Evolutionary conservation across 495 filamentous ascomycete genomes (phyloP).

Genomic region (Talaromyces liani): DNA sequence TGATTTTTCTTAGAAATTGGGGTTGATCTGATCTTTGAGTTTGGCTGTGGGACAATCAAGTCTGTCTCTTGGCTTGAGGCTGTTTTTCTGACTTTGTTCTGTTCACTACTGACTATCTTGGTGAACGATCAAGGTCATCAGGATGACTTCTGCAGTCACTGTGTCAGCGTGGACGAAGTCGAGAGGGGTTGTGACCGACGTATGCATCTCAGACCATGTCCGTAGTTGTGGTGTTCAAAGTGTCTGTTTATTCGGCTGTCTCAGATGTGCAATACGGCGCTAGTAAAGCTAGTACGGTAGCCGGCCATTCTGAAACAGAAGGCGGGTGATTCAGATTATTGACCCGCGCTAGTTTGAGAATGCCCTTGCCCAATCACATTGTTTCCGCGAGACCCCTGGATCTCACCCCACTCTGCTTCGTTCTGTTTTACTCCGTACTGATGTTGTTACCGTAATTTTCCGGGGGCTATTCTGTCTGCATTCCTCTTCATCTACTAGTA

Average conservation of each 20-base stretch:
- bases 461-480: not conserved
- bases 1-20: not conserved
- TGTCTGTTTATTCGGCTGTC: not conserved
- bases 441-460: not conserved
- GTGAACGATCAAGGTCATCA: not conserved
- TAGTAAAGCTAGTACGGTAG: not conserved
- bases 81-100: not conserved
- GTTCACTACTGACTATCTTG: not conserved
- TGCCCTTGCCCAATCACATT: slow-evolving; percentile 11
- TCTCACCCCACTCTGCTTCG: not conserved
- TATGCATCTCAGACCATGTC: not conserved
- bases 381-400: not conserved
- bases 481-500: not conserved
- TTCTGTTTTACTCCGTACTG: not conserved
- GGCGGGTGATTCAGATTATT: slow-evolving; percentile 27
- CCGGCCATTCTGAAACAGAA: slow-evolving; percentile 21
- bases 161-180: not conserved
- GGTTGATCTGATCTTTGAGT: not conserved
- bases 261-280: not conserved
- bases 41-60: not conserved
- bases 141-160: not conserved
- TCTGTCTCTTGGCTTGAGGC: not conserved
- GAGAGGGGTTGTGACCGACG: not conserved
- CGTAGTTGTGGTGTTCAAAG: not conserved
- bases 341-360: slow-evolving; percentile 25